These are phyloP conservation scores for Talaromyces sp. DNA, from an alignment of 2,329 filamentous ascomycete genomes.

Conservation along the genomic window DNA sequence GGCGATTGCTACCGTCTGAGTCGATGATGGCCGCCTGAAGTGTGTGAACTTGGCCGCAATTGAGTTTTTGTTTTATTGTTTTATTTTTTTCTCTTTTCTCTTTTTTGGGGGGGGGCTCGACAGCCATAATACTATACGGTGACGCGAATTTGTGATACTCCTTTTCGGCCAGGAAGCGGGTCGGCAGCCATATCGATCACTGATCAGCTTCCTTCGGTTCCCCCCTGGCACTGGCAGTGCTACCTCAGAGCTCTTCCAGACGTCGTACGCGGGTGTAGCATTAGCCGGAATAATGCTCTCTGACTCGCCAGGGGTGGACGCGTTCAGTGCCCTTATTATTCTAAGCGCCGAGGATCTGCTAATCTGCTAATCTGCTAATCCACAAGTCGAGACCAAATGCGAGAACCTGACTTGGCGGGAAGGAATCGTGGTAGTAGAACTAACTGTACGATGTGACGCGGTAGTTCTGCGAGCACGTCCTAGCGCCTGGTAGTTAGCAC, in stretches of 20 bases:
- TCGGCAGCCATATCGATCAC: not conserved
- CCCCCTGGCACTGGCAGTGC: not conserved
- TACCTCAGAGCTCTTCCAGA: not conserved
- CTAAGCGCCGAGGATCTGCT: not conserved
- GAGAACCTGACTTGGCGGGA: not conserved
- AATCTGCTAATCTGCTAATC: not conserved
- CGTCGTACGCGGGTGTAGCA: not conserved
- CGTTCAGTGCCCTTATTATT: not conserved
- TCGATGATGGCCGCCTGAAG: not conserved
- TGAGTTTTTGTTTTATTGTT: not conserved
- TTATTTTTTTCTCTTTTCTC: not conserved
- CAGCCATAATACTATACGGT: too few relatives aligned
- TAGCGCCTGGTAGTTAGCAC: too few relatives aligned
- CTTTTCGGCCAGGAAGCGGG: not conserved
- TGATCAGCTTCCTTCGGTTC: not conserved
- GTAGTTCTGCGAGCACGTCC: not conserved
- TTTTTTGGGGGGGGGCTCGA: not conserved
- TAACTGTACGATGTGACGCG: not conserved
- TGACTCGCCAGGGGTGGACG: not conserved
- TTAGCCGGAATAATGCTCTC: not conserved
- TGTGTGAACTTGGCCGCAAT: too few relatives aligned
- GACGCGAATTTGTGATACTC: not conserved
- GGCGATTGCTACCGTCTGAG: not conserved
- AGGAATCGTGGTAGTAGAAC: not conserved
- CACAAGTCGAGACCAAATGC: not conserved